Base-by-base conservation (phyloP, 2,329 filamentous ascomycete genomes). In the Hymenoscyphus fructigenus region DNA sequence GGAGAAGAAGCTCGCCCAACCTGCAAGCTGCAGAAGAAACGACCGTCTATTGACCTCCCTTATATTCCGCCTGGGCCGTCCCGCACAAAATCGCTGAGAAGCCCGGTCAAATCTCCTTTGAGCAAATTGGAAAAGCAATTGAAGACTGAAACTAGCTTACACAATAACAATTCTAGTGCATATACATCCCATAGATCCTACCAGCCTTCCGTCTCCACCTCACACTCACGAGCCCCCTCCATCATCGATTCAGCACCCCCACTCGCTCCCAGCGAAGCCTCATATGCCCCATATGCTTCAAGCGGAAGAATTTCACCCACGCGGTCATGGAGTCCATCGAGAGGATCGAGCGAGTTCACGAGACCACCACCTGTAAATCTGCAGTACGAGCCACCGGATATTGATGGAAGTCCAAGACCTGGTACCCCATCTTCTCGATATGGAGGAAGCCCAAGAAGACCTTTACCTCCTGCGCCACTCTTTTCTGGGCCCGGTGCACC, bases 381-480 rank as follows among this genome's bases (percentile, higher is more conserved):
- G 28, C 84, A 88, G 3, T 98, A 95, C 77, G 95, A 98, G 77
- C 92, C 93, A 0, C 84, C 89, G 26, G 93, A 97, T 71, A 79
- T 98, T 65, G 94, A 98, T 73, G 95, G 95, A 59, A 93, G 87
- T 67, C 93, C 95, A 6, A 83, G 95, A 65, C 94, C 95, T 1
- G 94, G 94, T 5, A 97, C 94, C 0, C 93, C 94, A 1, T 93
- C 93, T 0, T 94, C 92, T 1, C 85, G 88, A 75, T 97, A 98
- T 76, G 91, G 93, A 23, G 91, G 93, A 3, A 96, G 92, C 74
- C 92, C 93, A 12, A 87, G 92, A 70, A 85, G 94, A 63, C 94
- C 94, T 3, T 82, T 98, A 36, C 95, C 95, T 2, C 92, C 93
- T 0, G 92, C 93, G 34, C 95, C 95, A 3, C 81, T 97, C 9